Percentiles rank a stretch among this genome's conserved stretches.
phyloP scores from a whole-genome alignment of 2,329 filamentous ascomycete genomes.

The Trichoderma oligosporum region DNA sequence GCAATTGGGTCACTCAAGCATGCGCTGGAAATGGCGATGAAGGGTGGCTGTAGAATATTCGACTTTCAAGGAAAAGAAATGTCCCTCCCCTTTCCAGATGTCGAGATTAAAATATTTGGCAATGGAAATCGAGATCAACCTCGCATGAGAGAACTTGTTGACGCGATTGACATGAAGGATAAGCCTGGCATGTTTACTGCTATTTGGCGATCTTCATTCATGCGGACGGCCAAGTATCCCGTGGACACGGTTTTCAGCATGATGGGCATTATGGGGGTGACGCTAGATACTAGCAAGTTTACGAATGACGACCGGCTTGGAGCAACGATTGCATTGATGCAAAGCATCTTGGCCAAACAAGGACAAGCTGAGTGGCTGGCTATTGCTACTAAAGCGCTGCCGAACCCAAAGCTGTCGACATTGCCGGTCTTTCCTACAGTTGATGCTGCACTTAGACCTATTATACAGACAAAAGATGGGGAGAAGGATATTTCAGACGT shows the following conservation, averaged over 20 bases:
- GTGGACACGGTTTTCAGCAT: conserved; percentile 3
- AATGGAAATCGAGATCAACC: not conserved
- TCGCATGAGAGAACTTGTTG: not conserved
- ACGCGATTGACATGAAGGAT: conserved; percentile 12
- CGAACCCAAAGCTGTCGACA: conserved; percentile 2
- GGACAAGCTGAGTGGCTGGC: conserved; percentile 4
- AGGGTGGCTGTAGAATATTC: not conserved
- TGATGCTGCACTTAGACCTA: not conserved
- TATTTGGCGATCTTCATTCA: conserved; percentile 7
- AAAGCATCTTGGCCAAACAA: not conserved
- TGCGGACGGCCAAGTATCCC: conserved; percentile 1
- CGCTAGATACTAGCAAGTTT: conserved; percentile 1
- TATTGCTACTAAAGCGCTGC: not conserved
- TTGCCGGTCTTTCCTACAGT: not conserved
- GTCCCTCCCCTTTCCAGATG: not conserved
- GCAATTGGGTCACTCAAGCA: not conserved
- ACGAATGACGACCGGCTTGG: not conserved
- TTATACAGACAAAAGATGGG: not conserved
- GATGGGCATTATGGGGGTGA: conserved; percentile 15
- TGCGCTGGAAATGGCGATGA: conserved; percentile 2
- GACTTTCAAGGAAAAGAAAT: not conserved
- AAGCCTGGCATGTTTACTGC: conserved; percentile 8
- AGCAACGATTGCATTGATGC: conserved; percentile 11
- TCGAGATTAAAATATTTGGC: not conserved
- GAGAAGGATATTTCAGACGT: not conserved